phyloP scores from a whole-genome alignment of 768 basidiomycete species.

The Cubamyces lactineus region DNA sequence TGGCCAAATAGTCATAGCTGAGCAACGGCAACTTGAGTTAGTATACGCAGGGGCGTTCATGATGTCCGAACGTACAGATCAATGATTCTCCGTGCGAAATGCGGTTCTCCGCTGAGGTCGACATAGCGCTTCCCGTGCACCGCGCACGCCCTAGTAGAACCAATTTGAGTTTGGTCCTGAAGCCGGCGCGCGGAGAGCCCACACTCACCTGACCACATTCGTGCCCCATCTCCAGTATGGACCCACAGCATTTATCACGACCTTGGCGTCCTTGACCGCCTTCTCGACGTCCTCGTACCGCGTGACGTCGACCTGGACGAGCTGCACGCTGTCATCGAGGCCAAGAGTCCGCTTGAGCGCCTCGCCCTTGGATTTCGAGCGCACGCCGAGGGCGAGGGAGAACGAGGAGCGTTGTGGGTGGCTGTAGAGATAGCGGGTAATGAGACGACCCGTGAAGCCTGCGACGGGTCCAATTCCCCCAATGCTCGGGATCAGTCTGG shows the following conservation, averaged over 20 bases:
- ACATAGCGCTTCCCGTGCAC: slow-evolving; percentile 79
- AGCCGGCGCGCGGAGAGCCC: not conserved
- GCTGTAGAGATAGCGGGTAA: slow-evolving; percentile 63
- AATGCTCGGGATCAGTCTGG: not conserved
- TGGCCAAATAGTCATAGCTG: slow-evolving; percentile 75
- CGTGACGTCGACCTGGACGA: slow-evolving; percentile 63
- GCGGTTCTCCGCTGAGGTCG: slow-evolving; percentile 77
- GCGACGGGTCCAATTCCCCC: not conserved
- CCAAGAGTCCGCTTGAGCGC: slow-evolving; percentile 50
- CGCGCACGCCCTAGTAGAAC: slow-evolving; percentile 62
- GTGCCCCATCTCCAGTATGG: slow-evolving; percentile 75
- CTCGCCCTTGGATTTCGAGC: slow-evolving; percentile 66
- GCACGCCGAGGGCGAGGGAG: slow-evolving; percentile 69
- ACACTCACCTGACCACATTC: slow-evolving; percentile 65
- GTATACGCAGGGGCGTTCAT: not conserved
- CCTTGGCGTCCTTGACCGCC: slow-evolving; percentile 57
- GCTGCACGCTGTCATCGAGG: slow-evolving; percentile 45
- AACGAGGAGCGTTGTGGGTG: slow-evolving; percentile 66
- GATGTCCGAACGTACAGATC: slow-evolving; percentile 44
- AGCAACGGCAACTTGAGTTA: not conserved
- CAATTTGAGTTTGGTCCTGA: not conserved
- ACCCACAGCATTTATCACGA: slow-evolving; percentile 79
- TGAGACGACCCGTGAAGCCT: slow-evolving; percentile 74
- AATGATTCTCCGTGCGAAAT: slow-evolving; percentile 69
- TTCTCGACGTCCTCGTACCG: slow-evolving; percentile 54